Evolutionary conservation across 257 asterid species (phyloP), one percentile per base, ranked within the genome.

Genomic region (Nicotiana undulata): DNA sequence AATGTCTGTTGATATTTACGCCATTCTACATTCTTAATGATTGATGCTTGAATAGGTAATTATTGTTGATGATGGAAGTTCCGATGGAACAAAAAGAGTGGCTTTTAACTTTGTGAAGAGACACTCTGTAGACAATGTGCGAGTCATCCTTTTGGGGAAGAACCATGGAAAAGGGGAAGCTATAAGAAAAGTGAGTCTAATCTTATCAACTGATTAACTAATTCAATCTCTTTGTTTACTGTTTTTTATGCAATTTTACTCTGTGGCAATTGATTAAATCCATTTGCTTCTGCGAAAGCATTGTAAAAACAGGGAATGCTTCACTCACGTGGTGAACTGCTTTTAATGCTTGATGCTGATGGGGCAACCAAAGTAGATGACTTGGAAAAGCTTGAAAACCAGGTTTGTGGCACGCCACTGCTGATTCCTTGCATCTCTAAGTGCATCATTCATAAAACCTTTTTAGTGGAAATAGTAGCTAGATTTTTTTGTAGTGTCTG

Each of bases 121-220:
- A 85, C 87, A 94, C 89, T 87, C 87, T 37, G 97, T 94, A 16
- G 97, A 96, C 24, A 90, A 91, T 82, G 95, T 94, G 79, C 90
- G 99, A 85, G 91, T 94, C 80, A 81, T 96, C 84, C 94, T 96
- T 85, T 97, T 96, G 7, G 99, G 98, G 78, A 87, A 85, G 87
- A 96, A 96, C 89, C 98, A 96, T 84, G 99, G 99, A 68, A 96
- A 96, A 89, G 98, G 99, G 84, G 99, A 96, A 92, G 99, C 99
- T 82, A 93, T 94, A 82, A 88, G 98, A 85, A 96, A 94, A 90
- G 98, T 96, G 89, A 94, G 98, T 88, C 78, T 18, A 80, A 88
- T 86, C 87, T 83, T 77, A 76, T 61, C 60, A 63, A 78, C 84
- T 2, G 22, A 49, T 74, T 20, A 72, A 13, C 66, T 79, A 20